Evolutionary conservation across 2,329 filamentous ascomycete genomes (phyloP), one percentile per base, ranked within the genome.

Genomic region (Venturia asperata): DNA sequence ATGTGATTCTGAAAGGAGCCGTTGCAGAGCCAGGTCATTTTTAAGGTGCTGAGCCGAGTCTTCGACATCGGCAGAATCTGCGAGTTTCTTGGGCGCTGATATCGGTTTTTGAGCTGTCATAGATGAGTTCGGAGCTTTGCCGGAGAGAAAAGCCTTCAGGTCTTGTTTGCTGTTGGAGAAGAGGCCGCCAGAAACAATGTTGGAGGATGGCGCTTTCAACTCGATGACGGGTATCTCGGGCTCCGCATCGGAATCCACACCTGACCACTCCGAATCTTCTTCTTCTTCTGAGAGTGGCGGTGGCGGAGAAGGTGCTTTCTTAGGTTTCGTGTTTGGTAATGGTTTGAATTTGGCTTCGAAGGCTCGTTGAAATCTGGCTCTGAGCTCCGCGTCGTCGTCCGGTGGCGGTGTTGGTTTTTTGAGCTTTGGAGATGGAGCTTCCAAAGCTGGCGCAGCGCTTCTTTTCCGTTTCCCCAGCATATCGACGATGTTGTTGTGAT

Each of bases 261-360:
- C 88, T 65, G 80, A 82, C 86, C 87, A 91, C 65, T 85, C 85
- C 5, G 80, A 81, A 7, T 75, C 78, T 10, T 71, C 69, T 42
- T 71, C 70, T 21, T 73, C 72, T 7, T 70, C 68, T 34, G 71
- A 69, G 71, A 9, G 70, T 5, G 70, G 67, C 15, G 70, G 66
- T 19, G 75, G 72, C 19, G 52, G 52, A 19, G 52, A 58, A 58
- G 52, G 52, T 2, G 75, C 72, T 13, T 72, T 72, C 63, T 58
- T 70, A 67, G 68, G 73, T 65, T 75, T 72, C 3, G 70, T 67
- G 13, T 80, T 80, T 42, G 65, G 43, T 47, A 96, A 75, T 10
- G 93, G 91, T 73, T 86, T 85, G 78, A 97, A 97, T 73, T 89
- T 87, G 37, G 90, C 85, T 77, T 97, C 94, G 73, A 97, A 97